These are phyloP conservation scores for Pichia sp. DNA, from an alignment of 1,139 yeast genomes.

Conservation along the genomic window DNA sequence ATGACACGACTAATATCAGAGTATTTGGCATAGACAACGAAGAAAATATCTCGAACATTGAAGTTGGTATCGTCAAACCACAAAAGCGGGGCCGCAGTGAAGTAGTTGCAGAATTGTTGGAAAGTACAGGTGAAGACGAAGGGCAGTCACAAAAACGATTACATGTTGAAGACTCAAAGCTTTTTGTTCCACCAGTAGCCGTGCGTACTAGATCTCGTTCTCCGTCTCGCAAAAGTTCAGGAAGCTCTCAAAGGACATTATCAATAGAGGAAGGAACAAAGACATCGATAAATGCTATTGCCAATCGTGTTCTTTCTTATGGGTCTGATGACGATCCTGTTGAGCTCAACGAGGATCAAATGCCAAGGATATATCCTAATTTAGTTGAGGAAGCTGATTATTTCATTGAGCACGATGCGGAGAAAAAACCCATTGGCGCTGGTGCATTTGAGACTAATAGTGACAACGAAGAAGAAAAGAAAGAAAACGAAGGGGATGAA, in stretches of 20 bases:
- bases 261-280: conserved; percentile 25
- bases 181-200: conserved; percentile 19
- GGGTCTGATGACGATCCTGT: conserved; percentile 25
- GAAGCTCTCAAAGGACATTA: conserved; percentile 21
- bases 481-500: conserved; percentile 7
- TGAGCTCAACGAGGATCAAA: conserved; percentile 12
- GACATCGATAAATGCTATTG: conserved; percentile 23
- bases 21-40: neutral
- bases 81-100: neutral
- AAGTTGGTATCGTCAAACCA: neutral
- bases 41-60: neutral
- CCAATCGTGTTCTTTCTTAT: conserved; percentile 28
- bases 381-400: conserved; percentile 24
- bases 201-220: conserved; percentile 27
- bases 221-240: conserved; percentile 26
- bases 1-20: neutral
- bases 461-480: conserved; percentile 15
- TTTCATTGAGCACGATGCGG: conserved; percentile 22
- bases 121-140: neutral
- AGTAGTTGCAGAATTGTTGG: neutral
- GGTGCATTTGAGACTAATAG: conserved; percentile 13
- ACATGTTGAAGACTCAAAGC: conserved; percentile 9
- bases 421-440: neutral
- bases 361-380: conserved; percentile 19
- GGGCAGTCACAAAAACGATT: conserved; percentile 9